Conservation (phyloP, 306 rosid species). For the Bauhinia variegata region DNA sequence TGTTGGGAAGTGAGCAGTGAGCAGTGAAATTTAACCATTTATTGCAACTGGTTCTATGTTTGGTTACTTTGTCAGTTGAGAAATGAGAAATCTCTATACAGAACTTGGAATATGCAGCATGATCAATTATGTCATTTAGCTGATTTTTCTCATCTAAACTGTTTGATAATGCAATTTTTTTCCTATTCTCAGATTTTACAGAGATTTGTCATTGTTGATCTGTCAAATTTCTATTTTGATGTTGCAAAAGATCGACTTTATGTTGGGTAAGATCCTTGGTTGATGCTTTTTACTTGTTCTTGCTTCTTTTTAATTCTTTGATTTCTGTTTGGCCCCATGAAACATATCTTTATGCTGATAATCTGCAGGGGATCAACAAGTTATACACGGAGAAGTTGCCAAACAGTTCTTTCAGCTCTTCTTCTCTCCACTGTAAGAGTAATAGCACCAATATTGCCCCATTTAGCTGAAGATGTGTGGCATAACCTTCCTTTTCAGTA, state of each 20-base stretch:
- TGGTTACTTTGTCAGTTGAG: not conserved
- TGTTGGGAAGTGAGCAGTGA: too few species aligned
- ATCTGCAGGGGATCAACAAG: conserved; percentile 76
- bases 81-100: not conserved
- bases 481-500: conserved; percentile 90
- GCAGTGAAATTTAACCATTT: not conserved
- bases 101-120: conserved; percentile 18
- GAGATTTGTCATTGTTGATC: conserved; percentile 92
- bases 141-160: conserved; percentile 19
- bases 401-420: conserved; percentile 92
- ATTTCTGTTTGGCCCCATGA: conserved; percentile 17
- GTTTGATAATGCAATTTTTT: conserved; percentile 23
- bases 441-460: conserved; percentile 94
- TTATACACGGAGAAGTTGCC: conserved; percentile 91
- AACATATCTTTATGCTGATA: conserved; percentile 1
- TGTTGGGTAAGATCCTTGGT: conserved; percentile 67
- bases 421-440: conserved; percentile 75
- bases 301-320: not conserved
- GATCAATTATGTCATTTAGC: conserved; percentile 26
- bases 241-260: conserved; percentile 98
- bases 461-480: conserved; percentile 99
- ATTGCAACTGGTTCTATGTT: not conserved
- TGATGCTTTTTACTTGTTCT: not conserved
- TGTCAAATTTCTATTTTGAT: conserved; percentile 92
- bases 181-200: conserved; percentile 73